Evolutionary conservation across 495 filamentous ascomycete genomes (phyloP), one percentile per base, ranked within the genome.

Genomic region (Aspergillus bridgeri): DNA sequence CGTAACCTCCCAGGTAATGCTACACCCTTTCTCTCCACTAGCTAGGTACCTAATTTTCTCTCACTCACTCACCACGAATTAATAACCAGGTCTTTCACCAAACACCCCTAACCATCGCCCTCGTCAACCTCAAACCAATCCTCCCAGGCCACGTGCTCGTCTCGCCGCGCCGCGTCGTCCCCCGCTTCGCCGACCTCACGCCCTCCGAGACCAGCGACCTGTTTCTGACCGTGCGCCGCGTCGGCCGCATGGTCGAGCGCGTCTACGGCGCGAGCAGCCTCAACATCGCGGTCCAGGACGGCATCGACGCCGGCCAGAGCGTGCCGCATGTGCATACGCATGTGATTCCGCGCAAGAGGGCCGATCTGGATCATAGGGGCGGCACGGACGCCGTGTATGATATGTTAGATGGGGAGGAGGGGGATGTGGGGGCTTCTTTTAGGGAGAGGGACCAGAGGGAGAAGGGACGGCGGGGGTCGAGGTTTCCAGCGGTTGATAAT

Each of bases 281-380:
- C 66, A 98, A 97, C 71, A 88, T 98, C 52, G 92, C 94, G 0
- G 80, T 98, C 17, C 94, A 98, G 65, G 94, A 98, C 75, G 94
- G 94, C 9, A 71, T 70, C 23, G 89, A 89, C 60, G 91, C 95
- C 1, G 94, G 94, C 0, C 94, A 98, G 79, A 89, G 83, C 23
- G 92, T 98, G 21, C 76, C 88, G 9, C 94, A 98, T 75, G 85
- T 98, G 15, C 95, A 98, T 73, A 86, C 89, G 49, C 95, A 98
- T 76, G 84, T 98, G 33, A 97, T 98, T 53, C 94, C 94, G 21
- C 75, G 94, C 43, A 80, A 80, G 62, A 60, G 56, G 54, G 75
- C 69, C 20, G 86, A 89, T 75, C 49, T 86, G 51, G 75, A 79
- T 60, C 62, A 73, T 48, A 61, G 42, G 44, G 84, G 81, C 3